Percentiles rank a stretch among this genome's conserved stretches.
phyloP scores from a whole-genome alignment of 805 yeast genomes.

The Phaffomyces opuntiae region DNA sequence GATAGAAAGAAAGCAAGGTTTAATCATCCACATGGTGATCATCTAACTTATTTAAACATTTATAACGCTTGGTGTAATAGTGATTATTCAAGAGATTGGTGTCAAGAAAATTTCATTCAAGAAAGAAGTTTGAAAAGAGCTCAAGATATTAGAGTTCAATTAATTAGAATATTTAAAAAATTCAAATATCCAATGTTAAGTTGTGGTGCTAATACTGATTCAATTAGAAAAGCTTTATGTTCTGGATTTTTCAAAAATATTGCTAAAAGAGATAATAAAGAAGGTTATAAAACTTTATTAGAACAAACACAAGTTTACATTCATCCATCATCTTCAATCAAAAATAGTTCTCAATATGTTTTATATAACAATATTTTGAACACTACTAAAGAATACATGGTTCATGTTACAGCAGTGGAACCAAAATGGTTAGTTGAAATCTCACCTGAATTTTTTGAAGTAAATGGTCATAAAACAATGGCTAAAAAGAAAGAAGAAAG shows the following conservation, averaged over 20 bases:
- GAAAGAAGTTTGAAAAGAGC: slow-evolving; percentile 72
- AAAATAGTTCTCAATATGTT: slow-evolving; percentile 66
- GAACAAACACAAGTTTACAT: slow-evolving; percentile 70
- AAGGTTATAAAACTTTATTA: slow-evolving; percentile 64
- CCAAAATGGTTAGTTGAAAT: slow-evolving; percentile 57
- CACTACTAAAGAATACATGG: slow-evolving; percentile 88
- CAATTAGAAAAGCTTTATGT: slow-evolving; percentile 53
- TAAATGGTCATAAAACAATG: slow-evolving; percentile 9
- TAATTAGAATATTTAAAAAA: slow-evolving; percentile 47
- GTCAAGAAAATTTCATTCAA: slow-evolving; percentile 74
- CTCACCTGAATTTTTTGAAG: slow-evolving; percentile 8
- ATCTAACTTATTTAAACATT: slow-evolving; percentile 74
- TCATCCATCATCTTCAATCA: slow-evolving; percentile 81
- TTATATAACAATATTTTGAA: slow-evolving; percentile 74
- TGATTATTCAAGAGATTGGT: slow-evolving; percentile 60
- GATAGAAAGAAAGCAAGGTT: slow-evolving; percentile 72
- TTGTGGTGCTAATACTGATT: slow-evolving; percentile 50
- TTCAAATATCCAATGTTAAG: slow-evolving; percentile 38
- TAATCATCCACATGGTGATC: slow-evolving; percentile 74
- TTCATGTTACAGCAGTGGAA: slow-evolving; percentile 76
- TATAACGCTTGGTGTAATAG: slow-evolving; percentile 69
- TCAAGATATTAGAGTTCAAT: slow-evolving; percentile 71
- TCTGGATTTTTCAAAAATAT: slow-evolving; percentile 65
- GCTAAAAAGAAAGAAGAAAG: slow-evolving; percentile 11
- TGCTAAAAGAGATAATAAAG: slow-evolving; percentile 62